Base-by-base conservation (phyloP, 768 basidiomycete genomes). In the Rhodotorula paludigena region DNA sequence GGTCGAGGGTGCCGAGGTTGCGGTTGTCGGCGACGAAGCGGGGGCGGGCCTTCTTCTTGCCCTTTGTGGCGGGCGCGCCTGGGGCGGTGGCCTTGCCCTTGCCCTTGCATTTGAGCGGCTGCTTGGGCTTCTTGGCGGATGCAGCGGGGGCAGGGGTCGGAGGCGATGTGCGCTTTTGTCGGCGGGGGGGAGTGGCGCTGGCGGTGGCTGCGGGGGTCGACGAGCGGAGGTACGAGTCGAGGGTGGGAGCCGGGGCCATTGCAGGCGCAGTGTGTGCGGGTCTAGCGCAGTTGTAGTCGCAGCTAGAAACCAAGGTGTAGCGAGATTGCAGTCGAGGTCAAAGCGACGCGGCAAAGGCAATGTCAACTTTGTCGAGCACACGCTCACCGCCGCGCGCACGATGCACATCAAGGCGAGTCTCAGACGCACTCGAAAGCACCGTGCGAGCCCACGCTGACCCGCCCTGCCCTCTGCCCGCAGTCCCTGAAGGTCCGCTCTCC, bases 1-100 rank as follows among this genome's bases (percentile, higher is more conserved):
- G 57, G 3, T 63, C 67, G 44, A 68, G 57, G 1, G 67, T 68
- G 14, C 67, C 67, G 57, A 68, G 60, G 57, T 68, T 63, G 44
- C 67, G 57, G 39, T 60, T 68, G 62, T 68, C 51, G 42, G 36
- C 25, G 54, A 55, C 54, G 38, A 59, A 44, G 2, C 51, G 32
- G 9, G 36, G 42, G 18, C n/a, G 38, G 28, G 35, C 21, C 36
- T 49, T 45, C 44, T 52, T 51, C 8, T 25, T 5, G 23, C 23
- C n/a, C 52, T 57, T 42, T 5, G 30, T 15, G 47, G n/a, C 25
- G 47, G n/a, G n/a, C n/a, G n/a, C n/a, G n/a, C 12, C 10, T 11
- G n/a, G n/a, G 47, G 47, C 12, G 3, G 47, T n/a, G 9, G n/a
- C 5, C 12, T 10, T 28, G 2, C 18, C 32, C 32, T 52, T 52